Evolutionary conservation across 805 yeast species (phyloP).

Genomic region (Starmerella vitae): DNA sequence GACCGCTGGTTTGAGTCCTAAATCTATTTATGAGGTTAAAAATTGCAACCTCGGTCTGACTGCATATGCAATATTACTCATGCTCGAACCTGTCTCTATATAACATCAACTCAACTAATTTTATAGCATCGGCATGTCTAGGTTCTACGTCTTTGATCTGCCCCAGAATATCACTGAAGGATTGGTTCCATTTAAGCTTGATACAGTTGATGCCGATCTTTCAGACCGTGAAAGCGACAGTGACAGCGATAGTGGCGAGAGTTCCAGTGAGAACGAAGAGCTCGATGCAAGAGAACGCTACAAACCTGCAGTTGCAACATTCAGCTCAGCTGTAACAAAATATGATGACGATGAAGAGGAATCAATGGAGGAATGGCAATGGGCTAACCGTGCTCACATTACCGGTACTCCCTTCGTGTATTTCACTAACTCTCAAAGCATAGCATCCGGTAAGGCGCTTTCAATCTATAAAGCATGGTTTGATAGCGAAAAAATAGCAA

Average conservation of each 20-base stretch:
- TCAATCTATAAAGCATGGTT: conserved; percentile 59
- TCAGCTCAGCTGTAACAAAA: conserved; percentile 41
- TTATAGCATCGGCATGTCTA: conserved; percentile 2
- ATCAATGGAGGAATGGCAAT: conserved; percentile 16
- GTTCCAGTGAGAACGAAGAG: conserved; percentile 3
- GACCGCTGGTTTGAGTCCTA: conserved; percentile 11
- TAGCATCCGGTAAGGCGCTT: conserved; percentile 38
- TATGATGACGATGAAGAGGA: conserved; percentile 16
- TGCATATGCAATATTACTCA: not conserved
- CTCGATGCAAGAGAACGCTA: conserved; percentile 1
- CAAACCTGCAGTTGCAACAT: conserved; percentile 1
- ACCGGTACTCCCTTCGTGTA: conserved; percentile 50
- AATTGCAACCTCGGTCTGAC: not conserved
- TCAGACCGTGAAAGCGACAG: conserved; percentile 13
- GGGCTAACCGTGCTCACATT: conserved; percentile 21
- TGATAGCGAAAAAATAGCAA: conserved; percentile 29
- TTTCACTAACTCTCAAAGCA: conserved; percentile 34
- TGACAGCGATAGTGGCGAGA: conserved; percentile 25
- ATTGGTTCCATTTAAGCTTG: conserved; percentile 22
- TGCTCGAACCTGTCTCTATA: not conserved
- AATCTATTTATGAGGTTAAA: not conserved
- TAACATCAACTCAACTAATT: not conserved
- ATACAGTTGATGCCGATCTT: conserved; percentile 15
- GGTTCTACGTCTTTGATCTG: conserved; percentile 17
- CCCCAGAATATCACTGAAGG: conserved; percentile 18